phyloP scores from a whole-genome alignment of 306 rosid genomes.

The Malus domestica region DNA sequence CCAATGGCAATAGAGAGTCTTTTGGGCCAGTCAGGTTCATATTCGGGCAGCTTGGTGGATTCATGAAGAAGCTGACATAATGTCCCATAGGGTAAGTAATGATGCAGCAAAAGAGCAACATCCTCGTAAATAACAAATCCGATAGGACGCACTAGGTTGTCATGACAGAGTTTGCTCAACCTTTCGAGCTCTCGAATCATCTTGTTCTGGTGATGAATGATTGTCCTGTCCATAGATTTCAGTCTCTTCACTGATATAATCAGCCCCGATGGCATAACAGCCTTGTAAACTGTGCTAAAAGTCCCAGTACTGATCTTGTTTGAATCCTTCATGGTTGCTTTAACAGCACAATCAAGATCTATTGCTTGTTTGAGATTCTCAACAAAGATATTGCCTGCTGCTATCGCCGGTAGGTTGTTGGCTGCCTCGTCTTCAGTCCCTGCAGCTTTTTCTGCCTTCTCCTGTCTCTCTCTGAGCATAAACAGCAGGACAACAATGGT shows the following conservation, averaged over 20 bases:
- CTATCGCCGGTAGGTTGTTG: constrained; percentile 47
- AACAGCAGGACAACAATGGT: constrained; percentile 80
- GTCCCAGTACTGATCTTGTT: constrained; percentile 86
- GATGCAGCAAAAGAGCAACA: constrained; percentile 88
- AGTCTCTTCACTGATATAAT: constrained; percentile 78
- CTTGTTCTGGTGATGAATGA: constrained; percentile 89
- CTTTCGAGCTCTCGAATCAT: constrained; percentile 97
- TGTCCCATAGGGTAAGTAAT: constrained; percentile 76
- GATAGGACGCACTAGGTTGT: constrained; percentile 74
- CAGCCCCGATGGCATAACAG: constrained; percentile 92
- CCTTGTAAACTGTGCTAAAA: constrained; percentile 91
- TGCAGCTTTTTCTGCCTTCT: constrained; percentile 64
- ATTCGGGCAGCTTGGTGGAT: constrained; percentile 56
- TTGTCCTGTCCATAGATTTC: constrained; percentile 91
- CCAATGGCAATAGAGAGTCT: constrained; percentile 85
- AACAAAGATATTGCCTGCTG: constrained; percentile 74
- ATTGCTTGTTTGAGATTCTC: constrained; percentile 86
- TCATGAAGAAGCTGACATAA: constrained; percentile 88
- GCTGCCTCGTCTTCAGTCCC: constrained; percentile 52
- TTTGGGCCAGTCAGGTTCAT: constrained; percentile 88
- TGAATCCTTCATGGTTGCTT: constrained; percentile 78
- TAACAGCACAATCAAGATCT: constrained; percentile 84
- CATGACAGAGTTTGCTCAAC: constrained; percentile 81
- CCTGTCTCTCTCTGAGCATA: constrained; percentile 86
- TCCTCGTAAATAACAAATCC: constrained; percentile 96